Base-by-base conservation (phyloP, 1,284 basidiomycete genomes). In the Boletus mariae region DNA sequence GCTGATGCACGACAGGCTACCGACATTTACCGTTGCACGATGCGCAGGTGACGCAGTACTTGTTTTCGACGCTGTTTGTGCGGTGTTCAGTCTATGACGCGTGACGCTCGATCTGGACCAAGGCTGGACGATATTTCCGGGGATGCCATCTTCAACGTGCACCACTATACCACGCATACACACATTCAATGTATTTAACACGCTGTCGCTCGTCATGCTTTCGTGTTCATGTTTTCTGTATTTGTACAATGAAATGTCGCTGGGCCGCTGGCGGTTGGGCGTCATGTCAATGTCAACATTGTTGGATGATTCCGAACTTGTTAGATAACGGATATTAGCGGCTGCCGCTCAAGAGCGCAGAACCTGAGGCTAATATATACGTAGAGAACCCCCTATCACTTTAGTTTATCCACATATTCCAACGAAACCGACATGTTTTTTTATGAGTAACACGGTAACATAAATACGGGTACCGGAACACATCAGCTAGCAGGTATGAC, bases 1-100 rank as follows among this genome's bases (percentile, higher is more conserved):
- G 25, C 40, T 26, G 20, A 26, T 26, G 25, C 12, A 9, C 13
- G 15, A 35, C 15, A 44, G 43, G 94, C 3, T 96, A 88, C 68
- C 85, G 92, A 11, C 91, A 96, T 73, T 72, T 96, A 15, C 92
- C 93, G 0, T 73, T 96, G 45, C 87, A 92, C 64, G 92, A 96
- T 68, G 74, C 80, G 1, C 83, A 91, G 62, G 80, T 92, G 47
- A 88, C 87, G 40, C 88, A 92, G 59, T 91, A 88, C 64, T 73
- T 96, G 44, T 96, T 94, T 70, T 91, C 93, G 35, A 94, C 92
- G 23, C 75, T 97, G 6, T 95, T 95, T 63, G 87, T 94, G 32
- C 70, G 77, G 31, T 66, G 68, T 26, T 38, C 61, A 15, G 38
- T 68, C 9, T 20, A 52, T 2, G 53, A 58, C 7, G 53, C 47